Conservation (phyloP, 257 asterid genomes). For the Paraleonurus japonicus region DNA sequence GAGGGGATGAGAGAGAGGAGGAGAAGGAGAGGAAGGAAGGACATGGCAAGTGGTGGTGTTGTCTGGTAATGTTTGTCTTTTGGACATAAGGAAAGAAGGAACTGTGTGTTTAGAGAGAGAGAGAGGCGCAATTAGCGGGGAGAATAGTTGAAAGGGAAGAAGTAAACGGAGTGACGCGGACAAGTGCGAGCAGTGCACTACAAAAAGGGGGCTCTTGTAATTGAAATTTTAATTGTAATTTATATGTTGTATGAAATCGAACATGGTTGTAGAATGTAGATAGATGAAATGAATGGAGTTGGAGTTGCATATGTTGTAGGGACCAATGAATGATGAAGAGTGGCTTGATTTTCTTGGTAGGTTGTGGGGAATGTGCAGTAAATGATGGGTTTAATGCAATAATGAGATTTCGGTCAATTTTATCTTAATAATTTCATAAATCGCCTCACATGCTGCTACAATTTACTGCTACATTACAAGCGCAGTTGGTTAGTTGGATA, state of each 20-base stretch:
- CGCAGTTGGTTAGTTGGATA: not conserved
- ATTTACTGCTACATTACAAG: not conserved
- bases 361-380: slow-evolving; percentile 13
- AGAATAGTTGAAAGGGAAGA: not conserved
- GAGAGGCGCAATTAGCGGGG: slow-evolving; percentile 36
- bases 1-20: slow-evolving; percentile 26
- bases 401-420: not conserved
- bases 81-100: slow-evolving; percentile 29
- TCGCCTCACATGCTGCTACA: not conserved
- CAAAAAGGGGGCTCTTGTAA: no score
- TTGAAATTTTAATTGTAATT: no score
- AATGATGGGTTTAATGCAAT: slow-evolving; percentile 11
- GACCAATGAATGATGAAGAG: not conserved
- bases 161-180: slow-evolving; percentile 25
- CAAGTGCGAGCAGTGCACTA: no score
- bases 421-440: not conserved
- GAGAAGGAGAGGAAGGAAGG: slow-evolving; percentile 25
- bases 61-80: slow-evolving; percentile 28
- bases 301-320: not conserved
- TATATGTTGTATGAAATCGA: no score
- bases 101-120: slow-evolving; percentile 20
- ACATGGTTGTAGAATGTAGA: no score
- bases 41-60: slow-evolving; percentile 29
- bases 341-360: slow-evolving; percentile 7
- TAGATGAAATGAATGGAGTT: not conserved